Conservation (phyloP, 1,284 basidiomycete species). For the Pseudozyma sp. region DNA sequence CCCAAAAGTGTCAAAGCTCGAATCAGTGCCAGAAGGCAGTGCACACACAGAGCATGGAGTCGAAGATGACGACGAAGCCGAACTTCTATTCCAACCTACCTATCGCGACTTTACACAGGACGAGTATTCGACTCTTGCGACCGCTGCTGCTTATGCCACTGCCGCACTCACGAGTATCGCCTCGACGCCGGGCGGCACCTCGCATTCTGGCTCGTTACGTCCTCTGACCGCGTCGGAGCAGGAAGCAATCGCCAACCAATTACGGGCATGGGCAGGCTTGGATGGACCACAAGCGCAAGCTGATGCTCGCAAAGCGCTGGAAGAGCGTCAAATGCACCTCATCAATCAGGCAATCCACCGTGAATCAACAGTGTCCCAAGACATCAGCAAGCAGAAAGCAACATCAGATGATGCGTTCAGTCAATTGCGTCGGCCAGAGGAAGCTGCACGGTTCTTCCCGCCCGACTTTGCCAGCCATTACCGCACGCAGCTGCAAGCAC, state of each 20-base stretch:
- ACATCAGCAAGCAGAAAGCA: background rate
- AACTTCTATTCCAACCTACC: slow-evolving; percentile 52
- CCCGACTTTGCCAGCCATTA: slow-evolving; percentile 66
- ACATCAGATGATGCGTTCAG: slow-evolving; percentile 1
- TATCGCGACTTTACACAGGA: slow-evolving; percentile 53
- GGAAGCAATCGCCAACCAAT: slow-evolving; percentile 51
- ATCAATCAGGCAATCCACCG: slow-evolving; percentile 32
- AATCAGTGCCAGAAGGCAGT: slow-evolving; percentile 15
- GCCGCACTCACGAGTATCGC: slow-evolving; percentile 60
- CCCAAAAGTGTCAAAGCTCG: slow-evolving; percentile 2
- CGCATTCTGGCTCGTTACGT: slow-evolving; percentile 33
- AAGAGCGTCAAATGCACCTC: slow-evolving; percentile 52
- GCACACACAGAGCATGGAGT: background rate
- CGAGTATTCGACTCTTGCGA: slow-evolving; percentile 58
- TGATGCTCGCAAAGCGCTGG: slow-evolving; percentile 51
- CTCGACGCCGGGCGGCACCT: slow-evolving; percentile 27
- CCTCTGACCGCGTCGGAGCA: slow-evolving; percentile 50
- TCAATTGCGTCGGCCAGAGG: slow-evolving; percentile 17
- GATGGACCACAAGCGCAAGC: slow-evolving; percentile 60
- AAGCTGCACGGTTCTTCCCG: slow-evolving; percentile 54
- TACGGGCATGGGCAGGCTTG: slow-evolving; percentile 63
- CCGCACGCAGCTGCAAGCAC: slow-evolving; percentile 57
- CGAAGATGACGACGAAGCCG: slow-evolving; percentile 27
- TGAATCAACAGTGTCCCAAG: slow-evolving; percentile 8
- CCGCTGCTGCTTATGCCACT: slow-evolving; percentile 62